Base-by-base conservation (phyloP, 139 green algal species). In the Mesostigma viride region DNA sequence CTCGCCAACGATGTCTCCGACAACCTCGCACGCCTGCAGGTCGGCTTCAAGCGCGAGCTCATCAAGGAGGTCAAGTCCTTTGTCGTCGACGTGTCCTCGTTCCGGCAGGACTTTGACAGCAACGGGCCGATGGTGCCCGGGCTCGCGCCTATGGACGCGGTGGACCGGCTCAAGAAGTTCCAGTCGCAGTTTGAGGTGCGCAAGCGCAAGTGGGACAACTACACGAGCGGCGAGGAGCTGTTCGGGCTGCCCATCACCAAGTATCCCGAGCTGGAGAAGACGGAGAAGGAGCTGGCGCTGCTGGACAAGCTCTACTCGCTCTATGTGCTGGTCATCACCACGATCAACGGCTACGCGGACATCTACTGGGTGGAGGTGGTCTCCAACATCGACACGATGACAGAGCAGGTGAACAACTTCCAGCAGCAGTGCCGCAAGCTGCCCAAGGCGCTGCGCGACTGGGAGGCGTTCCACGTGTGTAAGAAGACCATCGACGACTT, bases 191-290 rank as follows among this genome's bases (percentile, higher is more conserved):
- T 96, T 66, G 89, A 67, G 35, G 60, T 91, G 28, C 86, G 87
- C 69, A 95, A 94, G 81, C 83, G 83, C 73, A 95, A 94, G 80
- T 95, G 89, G 90, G 84, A 90, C 69, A 89, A 85, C 79, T 94
- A 91, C 76, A 76, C 46, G 31, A 79, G 53, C 31, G 90, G 90
- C 8, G 88, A 96, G 78, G 87, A 93, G 79, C 82, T 96, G 40
- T 96, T 96, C 80, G 90, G 90, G 8, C 81, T 95, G 51, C 75
- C 79, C 5, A 81, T 94, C 5, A 95, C 90, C 2, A 71, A 82
- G 65, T 94, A 92, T 70, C 84, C 86, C 1, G 90, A 91, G 76
- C 83, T 96, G 64, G 85, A 92, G 77, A 76, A 86, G 68, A 95
- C 85, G 0, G 82, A 95, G 76, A 86, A 90, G 69, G 87, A 96